phyloP scores from a whole-genome alignment of 306 rosid species.

The Quercus ilex region DNA sequence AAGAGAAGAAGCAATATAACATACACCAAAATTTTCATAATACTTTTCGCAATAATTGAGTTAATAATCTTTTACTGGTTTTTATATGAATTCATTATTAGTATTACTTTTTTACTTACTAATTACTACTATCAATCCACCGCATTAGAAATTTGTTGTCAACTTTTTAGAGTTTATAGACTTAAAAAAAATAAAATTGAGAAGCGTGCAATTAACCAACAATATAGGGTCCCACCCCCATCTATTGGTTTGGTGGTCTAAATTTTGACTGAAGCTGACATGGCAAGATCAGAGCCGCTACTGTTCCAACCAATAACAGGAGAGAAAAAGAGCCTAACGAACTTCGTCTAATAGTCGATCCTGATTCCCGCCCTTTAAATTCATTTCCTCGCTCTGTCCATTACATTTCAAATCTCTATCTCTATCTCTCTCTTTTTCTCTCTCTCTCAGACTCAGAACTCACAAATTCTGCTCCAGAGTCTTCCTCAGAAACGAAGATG shows the following conservation, averaged over 20 bases:
- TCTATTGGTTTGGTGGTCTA: neutral
- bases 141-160: too few species aligned
- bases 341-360: neutral
- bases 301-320: neutral
- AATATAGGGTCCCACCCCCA: too few species aligned
- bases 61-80: accelerated
- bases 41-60: too few species aligned
- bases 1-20: too few species aligned
- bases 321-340: neutral
- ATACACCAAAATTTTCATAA: too few species aligned
- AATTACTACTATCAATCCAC: accelerated
- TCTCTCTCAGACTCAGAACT: constrained; percentile 12
- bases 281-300: constrained; percentile 14
- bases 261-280: neutral
- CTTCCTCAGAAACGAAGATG: constrained; percentile 38
- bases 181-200: too few species aligned
- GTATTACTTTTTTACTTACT: too few species aligned
- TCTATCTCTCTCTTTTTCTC: constrained; percentile 15
- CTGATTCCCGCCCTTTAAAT: constrained; percentile 52
- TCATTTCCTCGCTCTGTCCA: constrained; percentile 6
- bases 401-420: constrained; percentile 10
- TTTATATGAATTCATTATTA: accelerated
- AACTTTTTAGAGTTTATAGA: too few species aligned
- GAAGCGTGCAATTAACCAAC: too few species aligned
- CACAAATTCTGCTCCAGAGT: constrained; percentile 19